phyloP scores from a whole-genome alignment of 192 early-diverging fungal species.

The Endogone sp. region DNA sequence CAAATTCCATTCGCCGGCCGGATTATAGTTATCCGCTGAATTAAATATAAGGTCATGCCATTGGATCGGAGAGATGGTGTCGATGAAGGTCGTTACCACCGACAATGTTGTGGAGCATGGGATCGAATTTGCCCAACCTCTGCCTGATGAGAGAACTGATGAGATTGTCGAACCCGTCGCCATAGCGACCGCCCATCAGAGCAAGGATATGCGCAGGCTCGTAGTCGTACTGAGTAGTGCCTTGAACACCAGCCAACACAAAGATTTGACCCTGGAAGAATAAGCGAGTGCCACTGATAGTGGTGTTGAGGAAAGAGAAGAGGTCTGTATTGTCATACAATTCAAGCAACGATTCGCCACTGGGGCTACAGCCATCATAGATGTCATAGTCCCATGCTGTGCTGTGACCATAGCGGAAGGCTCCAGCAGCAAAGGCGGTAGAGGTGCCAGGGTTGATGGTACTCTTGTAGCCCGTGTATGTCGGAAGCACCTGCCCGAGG shows the following conservation, averaged over 20 bases:
- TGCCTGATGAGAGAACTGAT: too few species aligned
- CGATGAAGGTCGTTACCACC: too few species aligned
- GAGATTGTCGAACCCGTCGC: too few species aligned
- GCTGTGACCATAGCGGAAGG: conserved; percentile 3
- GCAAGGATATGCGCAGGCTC: too few species aligned
- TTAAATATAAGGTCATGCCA: too few species aligned
- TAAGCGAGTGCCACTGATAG: background rate
- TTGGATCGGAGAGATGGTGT: too few species aligned
- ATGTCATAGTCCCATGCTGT: conserved; percentile 6
- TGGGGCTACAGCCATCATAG: conserved; percentile 8
- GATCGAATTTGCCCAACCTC: too few species aligned
- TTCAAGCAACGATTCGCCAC: background rate
- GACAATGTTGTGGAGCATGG: too few species aligned
- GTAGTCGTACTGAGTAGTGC: too few species aligned
- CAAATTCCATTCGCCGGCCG: too few species aligned
- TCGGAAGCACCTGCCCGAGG: background rate
- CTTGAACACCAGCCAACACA: background rate
- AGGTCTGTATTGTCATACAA: background rate
- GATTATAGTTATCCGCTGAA: too few species aligned
- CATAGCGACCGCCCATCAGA: too few species aligned
- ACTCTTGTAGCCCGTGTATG: conserved; percentile 7
- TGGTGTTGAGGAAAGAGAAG: background rate
- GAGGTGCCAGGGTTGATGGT: background rate
- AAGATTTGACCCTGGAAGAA: background rate
- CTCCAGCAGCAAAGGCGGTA: conserved; percentile 1